Evolutionary conservation across 768 basidiomycete genomes (phyloP).

Genomic region (Crassisporium funariophilum): DNA sequence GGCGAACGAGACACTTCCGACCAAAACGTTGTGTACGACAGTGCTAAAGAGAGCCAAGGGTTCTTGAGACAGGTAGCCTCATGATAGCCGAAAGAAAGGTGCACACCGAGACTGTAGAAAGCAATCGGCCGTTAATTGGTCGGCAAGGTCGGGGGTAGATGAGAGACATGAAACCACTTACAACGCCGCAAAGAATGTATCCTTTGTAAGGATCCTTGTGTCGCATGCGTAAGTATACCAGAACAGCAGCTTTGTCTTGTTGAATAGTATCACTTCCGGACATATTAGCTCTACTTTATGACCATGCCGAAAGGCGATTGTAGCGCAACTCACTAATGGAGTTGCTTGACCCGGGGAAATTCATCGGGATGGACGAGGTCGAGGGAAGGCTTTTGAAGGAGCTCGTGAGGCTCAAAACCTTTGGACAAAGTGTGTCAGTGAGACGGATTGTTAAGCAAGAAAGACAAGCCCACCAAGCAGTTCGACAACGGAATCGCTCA

Average conservation of each 20-base stretch:
- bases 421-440: slow-evolving; percentile 5
- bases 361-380: slow-evolving; percentile 85
- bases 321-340: slow-evolving; percentile 74
- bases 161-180: slow-evolving; percentile 52
- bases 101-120: slow-evolving; percentile 20
- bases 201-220: slow-evolving; percentile 81
- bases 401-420: slow-evolving; percentile 77
- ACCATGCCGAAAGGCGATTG: slow-evolving; percentile 1
- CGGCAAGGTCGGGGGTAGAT: slow-evolving; percentile 1
- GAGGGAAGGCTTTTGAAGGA: slow-evolving; percentile 67
- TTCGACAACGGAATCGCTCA: slow-evolving; percentile 67
- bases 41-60: slow-evolving; percentile 42
- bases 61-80: slow-evolving; percentile 7
- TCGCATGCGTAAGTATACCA: slow-evolving; percentile 76
- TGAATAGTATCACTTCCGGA: slow-evolving; percentile 67
- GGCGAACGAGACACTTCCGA: slow-evolving; percentile 80
- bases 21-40: slow-evolving; percentile 71
- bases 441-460: background rate
- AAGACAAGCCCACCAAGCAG: slow-evolving; percentile 50
- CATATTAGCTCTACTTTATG: background rate
- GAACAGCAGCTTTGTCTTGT: slow-evolving; percentile 77
- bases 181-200: slow-evolving; percentile 73
- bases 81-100: slow-evolving; percentile 7
- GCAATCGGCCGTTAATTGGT: slow-evolving; percentile 8
- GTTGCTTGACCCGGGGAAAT: slow-evolving; percentile 59